Percentiles rank a stretch among this genome's conserved stretches.
phyloP scores from a whole-genome alignment of 2,329 filamentous ascomycete species.

The Monosporascus ibericus region DNA sequence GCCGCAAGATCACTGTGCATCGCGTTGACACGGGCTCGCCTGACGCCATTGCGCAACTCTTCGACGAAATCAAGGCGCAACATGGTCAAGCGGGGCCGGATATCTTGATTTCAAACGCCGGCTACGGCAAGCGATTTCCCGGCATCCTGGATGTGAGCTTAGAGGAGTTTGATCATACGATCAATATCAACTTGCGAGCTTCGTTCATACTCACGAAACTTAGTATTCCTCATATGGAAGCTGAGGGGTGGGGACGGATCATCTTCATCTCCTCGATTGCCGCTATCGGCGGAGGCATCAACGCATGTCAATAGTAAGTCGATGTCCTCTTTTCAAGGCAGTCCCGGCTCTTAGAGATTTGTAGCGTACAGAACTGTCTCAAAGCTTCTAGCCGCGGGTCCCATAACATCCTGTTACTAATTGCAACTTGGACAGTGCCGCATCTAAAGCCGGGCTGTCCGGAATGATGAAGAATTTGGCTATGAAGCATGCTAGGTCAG shows the following conservation, averaged over 20 bases:
- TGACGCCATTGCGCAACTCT: constrained; percentile 47
- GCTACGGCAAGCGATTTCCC: constrained; percentile 55
- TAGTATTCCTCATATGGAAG: constrained; percentile 54
- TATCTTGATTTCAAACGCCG: constrained; percentile 62
- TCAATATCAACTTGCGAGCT: constrained; percentile 56
- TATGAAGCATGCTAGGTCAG: constrained; percentile 49
- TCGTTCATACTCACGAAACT: constrained; percentile 57
- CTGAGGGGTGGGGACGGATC: constrained; percentile 56
- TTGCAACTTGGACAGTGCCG: constrained; percentile 28
- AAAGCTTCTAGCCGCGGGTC: not conserved
- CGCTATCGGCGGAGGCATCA: constrained; percentile 56
- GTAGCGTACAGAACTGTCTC: not conserved
- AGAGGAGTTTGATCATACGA: constrained; percentile 58
- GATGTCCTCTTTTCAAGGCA: not conserved
- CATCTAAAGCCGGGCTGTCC: constrained; percentile 55
- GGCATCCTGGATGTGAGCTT: constrained; percentile 52
- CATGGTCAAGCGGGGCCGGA: constrained; percentile 49
- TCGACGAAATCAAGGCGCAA: constrained; percentile 43
- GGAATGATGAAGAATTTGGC: constrained; percentile 62
- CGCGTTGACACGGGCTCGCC: constrained; percentile 51
- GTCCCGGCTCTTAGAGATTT: not conserved
- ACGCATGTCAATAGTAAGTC: constrained; percentile 47
- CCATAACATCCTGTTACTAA: not conserved
- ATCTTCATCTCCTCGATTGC: constrained; percentile 60
- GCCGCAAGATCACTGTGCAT: constrained; percentile 42